A percentile compares a stretch with the other conserved stretches of the same genome.
phyloP scores from a whole-genome alignment of 495 filamentous ascomycete genomes.

The Talaromyces thailandensis region DNA sequence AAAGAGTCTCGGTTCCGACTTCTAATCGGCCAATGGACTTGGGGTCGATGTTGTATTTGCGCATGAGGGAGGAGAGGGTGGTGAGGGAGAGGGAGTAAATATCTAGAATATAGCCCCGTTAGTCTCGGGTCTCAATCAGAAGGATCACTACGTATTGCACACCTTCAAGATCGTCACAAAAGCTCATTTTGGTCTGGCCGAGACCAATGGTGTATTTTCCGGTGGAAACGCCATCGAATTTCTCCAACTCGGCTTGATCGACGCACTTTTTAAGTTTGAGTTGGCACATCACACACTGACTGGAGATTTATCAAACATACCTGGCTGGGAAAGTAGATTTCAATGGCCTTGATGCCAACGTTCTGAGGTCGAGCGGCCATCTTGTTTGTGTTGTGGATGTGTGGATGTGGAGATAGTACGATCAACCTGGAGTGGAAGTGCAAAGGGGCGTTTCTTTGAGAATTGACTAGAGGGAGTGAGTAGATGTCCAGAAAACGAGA shows the following conservation, averaged over 20 bases:
- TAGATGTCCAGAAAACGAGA: not conserved
- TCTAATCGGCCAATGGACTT: slow-evolving; percentile 87
- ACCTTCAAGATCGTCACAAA: slow-evolving; percentile 99
- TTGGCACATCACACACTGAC: slow-evolving; percentile 12
- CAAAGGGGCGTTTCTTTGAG: not conserved
- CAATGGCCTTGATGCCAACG: slow-evolving; percentile 99
- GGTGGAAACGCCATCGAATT: slow-evolving; percentile 89
- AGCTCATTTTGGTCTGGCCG: slow-evolving; percentile 99
- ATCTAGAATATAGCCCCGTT: slow-evolving; percentile 42
- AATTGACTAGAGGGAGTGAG: not conserved
- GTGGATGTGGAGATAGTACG: not conserved
- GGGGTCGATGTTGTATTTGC: slow-evolving; percentile 89
- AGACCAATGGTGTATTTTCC: slow-evolving; percentile 99
- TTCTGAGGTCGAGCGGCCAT: slow-evolving; percentile 91
- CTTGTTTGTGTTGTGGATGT: not conserved
- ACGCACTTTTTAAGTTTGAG: slow-evolving; percentile 64
- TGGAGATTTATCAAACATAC: slow-evolving; percentile 40
- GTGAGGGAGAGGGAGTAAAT: slow-evolving; percentile 97
- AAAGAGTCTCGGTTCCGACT: slow-evolving; percentile 94
- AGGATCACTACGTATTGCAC: slow-evolving; percentile 18
- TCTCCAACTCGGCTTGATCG: slow-evolving; percentile 90
- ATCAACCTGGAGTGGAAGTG: not conserved
- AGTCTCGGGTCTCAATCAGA: not conserved
- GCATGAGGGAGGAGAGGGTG: slow-evolving; percentile 74
- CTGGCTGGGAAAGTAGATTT: slow-evolving; percentile 96